A percentile compares a stretch with the other conserved stretches of the same genome.
phyloP scores from a whole-genome alignment of 805 yeast genomes.

The Myxozyma mucilagina region DNA sequence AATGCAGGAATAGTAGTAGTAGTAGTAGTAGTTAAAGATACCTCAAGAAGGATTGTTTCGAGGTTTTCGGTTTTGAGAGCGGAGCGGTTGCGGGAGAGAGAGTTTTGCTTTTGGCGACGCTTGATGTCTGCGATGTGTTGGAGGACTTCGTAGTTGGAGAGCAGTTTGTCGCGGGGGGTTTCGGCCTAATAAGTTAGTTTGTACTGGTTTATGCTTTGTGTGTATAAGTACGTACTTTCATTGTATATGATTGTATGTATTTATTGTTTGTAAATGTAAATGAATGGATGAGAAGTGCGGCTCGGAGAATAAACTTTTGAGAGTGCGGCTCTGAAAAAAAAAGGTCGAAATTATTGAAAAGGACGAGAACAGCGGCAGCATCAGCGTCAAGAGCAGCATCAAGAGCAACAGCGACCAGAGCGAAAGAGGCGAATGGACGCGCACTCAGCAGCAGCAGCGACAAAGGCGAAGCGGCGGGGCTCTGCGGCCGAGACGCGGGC shows the following conservation, averaged over 20 bases:
- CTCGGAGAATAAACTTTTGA: too few species aligned
- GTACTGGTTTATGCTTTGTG: not conserved
- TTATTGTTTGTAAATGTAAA: too few species aligned
- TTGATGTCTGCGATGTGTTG: slow-evolving; percentile 55
- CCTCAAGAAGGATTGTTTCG: slow-evolving; percentile 35
- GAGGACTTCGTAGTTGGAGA: slow-evolving; percentile 67
- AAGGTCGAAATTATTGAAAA: too few species aligned
- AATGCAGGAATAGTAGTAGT: slow-evolving; percentile 32
- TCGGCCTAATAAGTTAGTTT: slow-evolving; percentile 44
- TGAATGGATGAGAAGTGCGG: too few species aligned
- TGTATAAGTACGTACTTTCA: not conserved
- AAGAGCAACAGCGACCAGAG: too few species aligned
- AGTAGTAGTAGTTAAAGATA: slow-evolving; percentile 18
- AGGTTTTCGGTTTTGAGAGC: slow-evolving; percentile 33
- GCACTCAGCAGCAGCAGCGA: not conserved
- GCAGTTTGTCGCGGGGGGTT: slow-evolving; percentile 54
- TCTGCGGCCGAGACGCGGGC: slow-evolving; percentile 10
- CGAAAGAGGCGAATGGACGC: too few species aligned
- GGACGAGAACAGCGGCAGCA: too few species aligned
- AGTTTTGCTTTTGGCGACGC: slow-evolving; percentile 31
- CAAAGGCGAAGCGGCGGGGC: slow-evolving; percentile 10
- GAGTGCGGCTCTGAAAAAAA: too few species aligned
- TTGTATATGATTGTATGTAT: not conserved
- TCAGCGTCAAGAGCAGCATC: too few species aligned
- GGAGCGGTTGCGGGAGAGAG: slow-evolving; percentile 33